A percentile compares a stretch with the other conserved stretches of the same genome.
phyloP scores from a whole-genome alignment of 2,329 filamentous ascomycete genomes.

The Zymoseptoria tritici region DNA sequence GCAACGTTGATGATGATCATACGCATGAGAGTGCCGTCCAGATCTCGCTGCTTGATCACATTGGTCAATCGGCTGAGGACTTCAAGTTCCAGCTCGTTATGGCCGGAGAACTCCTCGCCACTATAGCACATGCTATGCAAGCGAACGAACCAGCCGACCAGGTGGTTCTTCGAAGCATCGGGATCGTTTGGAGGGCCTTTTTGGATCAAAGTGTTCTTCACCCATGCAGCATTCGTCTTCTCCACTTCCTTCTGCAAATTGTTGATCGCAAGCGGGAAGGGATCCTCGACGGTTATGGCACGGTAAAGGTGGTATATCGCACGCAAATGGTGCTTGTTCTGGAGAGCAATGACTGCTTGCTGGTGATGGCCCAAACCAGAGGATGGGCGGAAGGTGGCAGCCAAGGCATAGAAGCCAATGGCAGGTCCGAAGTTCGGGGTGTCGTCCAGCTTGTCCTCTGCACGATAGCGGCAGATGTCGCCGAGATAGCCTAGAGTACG shows the following conservation, averaged over 20 bases:
- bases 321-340: slow-evolving; percentile 70
- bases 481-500: slow-evolving; percentile 78
- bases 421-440: slow-evolving; percentile 71
- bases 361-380: slow-evolving; percentile 85
- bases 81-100: slow-evolving; percentile 76
- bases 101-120: slow-evolving; percentile 64
- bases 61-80: slow-evolving; percentile 71
- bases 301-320: slow-evolving; percentile 87
- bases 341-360: slow-evolving; percentile 74
- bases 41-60: slow-evolving; percentile 60
- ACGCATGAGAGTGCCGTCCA: slow-evolving; percentile 62
- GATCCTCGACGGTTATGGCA: slow-evolving; percentile 64
- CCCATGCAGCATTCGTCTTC: slow-evolving; percentile 53
- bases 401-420: slow-evolving; percentile 76
- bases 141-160: slow-evolving; percentile 75
- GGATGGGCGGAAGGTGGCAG: slow-evolving; percentile 66
- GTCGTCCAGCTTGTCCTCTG: slow-evolving; percentile 63
- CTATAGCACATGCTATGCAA: slow-evolving; percentile 80
- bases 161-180: slow-evolving; percentile 53
- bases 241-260: slow-evolving; percentile 79
- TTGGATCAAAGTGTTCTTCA: slow-evolving; percentile 46
- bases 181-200: slow-evolving; percentile 33
- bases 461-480: slow-evolving; percentile 81
- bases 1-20: slow-evolving; percentile 81
- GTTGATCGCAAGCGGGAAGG: slow-evolving; percentile 63